These are phyloP conservation scores for Trichoderma sp. DNA, from an alignment of 2,329 filamentous ascomycete genomes.

Conservation along the genomic window DNA sequence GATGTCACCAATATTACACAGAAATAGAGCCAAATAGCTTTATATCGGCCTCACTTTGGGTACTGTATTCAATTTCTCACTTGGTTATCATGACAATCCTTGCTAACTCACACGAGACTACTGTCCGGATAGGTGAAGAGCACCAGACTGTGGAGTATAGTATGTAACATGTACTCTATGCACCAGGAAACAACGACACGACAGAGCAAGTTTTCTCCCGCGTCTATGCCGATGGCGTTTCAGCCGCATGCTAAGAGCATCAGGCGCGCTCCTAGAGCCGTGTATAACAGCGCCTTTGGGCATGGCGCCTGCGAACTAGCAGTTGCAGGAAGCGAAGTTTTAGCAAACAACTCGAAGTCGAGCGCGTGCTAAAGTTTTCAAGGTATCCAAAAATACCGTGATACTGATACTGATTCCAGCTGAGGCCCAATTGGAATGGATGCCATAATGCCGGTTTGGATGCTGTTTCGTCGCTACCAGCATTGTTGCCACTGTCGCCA, in stretches of 20 bases:
- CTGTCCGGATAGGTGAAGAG: not conserved
- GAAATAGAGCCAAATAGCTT: not conserved
- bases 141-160: not conserved
- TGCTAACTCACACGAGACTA: not conserved
- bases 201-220: not conserved
- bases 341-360: not conserved
- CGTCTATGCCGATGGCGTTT: constrained; percentile 12
- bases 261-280: not conserved
- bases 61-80: not conserved
- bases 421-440: not conserved
- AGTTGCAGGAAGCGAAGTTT: not conserved
- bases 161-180: not conserved
- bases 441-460: not conserved
- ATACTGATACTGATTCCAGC: not conserved
- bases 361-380: not conserved
- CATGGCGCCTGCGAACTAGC: not conserved
- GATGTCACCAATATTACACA: not conserved
- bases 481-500: not conserved
- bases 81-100: not conserved
- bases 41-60: not conserved
- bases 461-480: constrained; percentile 1
- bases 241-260: constrained; percentile 21
- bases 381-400: not conserved
- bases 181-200: not conserved
- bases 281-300: not conserved